These are phyloP conservation scores for Hyaloscypha finlandica DNA, from an alignment of 495 filamentous ascomycete genomes.

Conservation along the genomic window DNA sequence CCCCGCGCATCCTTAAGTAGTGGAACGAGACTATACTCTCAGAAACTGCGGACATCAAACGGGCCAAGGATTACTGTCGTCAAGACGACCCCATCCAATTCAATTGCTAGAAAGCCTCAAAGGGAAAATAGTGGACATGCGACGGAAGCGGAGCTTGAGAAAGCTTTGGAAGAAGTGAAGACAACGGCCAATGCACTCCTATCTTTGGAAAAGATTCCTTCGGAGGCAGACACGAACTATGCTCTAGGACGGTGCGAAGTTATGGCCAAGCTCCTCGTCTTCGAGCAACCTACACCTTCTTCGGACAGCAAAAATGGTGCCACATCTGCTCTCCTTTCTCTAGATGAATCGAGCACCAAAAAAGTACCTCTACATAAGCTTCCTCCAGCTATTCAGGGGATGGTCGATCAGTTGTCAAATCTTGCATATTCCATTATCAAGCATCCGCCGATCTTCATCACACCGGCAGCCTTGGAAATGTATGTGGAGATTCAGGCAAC, in stretches of 20 bases:
- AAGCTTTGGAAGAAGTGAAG: conserved; percentile 17
- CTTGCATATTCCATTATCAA: conserved; percentile 65
- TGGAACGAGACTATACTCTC: conserved; percentile 2
- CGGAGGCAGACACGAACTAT: conserved; percentile 23
- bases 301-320: conserved; percentile 23
- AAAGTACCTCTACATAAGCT: conserved; percentile 16
- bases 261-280: conserved; percentile 20
- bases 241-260: conserved; percentile 19
- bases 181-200: conserved; percentile 9
- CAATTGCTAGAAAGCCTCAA: neutral
- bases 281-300: conserved; percentile 10
- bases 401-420: conserved; percentile 46
- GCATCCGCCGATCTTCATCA: conserved; percentile 81
- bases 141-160: conserved; percentile 16
- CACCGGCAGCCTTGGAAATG: conserved; percentile 61
- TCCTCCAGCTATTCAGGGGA: conserved; percentile 11
- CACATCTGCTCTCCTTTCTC: conserved; percentile 30
- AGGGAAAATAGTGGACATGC: neutral
- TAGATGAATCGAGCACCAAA: conserved; percentile 27
- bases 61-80: neutral
- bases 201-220: conserved; percentile 18
- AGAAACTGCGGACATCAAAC: conserved; percentile 4
- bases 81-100: neutral
- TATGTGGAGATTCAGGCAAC: conserved; percentile 73
- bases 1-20: conserved; percentile 13